Evolutionary conservation across 441 rosid genomes (phyloP), one percentile per base, ranked within the genome.

Genomic region (Capsella rubella): DNA sequence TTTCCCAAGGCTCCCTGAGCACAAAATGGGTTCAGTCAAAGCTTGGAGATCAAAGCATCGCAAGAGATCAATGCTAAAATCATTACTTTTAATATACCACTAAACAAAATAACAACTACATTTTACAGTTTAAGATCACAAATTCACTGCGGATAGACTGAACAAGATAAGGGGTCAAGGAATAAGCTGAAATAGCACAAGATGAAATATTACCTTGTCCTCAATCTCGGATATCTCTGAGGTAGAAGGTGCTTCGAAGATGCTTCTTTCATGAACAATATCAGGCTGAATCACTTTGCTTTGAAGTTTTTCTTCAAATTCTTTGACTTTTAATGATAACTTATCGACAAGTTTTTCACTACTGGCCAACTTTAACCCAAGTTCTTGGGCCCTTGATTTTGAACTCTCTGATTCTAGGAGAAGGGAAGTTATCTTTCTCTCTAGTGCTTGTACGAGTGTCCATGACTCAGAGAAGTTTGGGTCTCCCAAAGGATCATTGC

Each of bases 191-290:
- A 40, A 4, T 43, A 42, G 74, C 45, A 69, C 52, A 31, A 45
- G 55, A 74, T 39, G 16, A 67, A 46, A 15, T 25, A 42, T 73
- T 81, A 95, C 99, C 87, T 21, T 78, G 71, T 90, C 97, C 78
- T 95, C 97, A 46, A 88, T 84, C 85, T 95, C 97, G 13, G 96
- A 87, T 86, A 88, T 92, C 82, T 90, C 97, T 59, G 96, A 89
- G 56, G 88, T 88, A 69, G 84, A 78, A 51, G 92, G 82, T 77
- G 85, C 82, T 85, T 92, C 96, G 56, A 83, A 87, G 71, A 89
- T 82, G 81, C 93, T 81, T 75, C 89, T 89, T 78, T 90, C 98
- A 77, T 84, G 89, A 62, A 87, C 76, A 55, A 84, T 75, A 74
- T 92, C 97, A 31, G 89, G 85, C 78, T 84, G 84, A 71, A 60